Percentiles rank a stretch among this genome's conserved stretches.
Evolutionary conservation across 78 protist species (phyloP).

Genomic region (Dictyostelium firmibasis): DNA sequence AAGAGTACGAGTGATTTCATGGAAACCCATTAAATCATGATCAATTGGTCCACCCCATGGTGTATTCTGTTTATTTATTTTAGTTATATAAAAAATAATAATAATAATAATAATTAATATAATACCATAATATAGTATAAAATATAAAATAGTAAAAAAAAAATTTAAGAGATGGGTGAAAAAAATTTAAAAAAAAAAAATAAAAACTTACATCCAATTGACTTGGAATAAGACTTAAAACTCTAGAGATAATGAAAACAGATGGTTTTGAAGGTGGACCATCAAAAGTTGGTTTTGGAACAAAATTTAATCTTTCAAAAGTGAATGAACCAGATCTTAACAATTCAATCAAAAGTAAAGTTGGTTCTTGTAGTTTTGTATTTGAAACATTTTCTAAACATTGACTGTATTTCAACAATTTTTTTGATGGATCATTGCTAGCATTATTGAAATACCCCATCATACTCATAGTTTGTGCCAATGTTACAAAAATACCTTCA

Average conservation of each 20-base stretch:
- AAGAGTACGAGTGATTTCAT: conserved; percentile 45
- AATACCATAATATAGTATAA: too few species aligned
- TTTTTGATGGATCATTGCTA: not conserved
- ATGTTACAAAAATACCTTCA: conserved; percentile 29
- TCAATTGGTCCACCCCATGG: conserved; percentile 79
- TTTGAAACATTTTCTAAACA: not conserved
- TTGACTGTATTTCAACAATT: not conserved
- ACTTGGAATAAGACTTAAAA: conserved; percentile 52
- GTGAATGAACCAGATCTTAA: conserved; percentile 24
- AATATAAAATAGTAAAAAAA: not conserved
- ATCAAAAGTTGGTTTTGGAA: conserved; percentile 68
- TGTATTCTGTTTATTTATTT: not conserved
- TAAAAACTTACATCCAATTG: conserved; percentile 33
- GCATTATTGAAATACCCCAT: conserved; percentile 35
- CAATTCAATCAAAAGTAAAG: conserved; percentile 38
- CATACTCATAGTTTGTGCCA: conserved; percentile 21
- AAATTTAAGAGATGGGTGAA: not conserved
- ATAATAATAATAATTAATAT: too few species aligned
- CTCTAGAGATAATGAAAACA: conserved; percentile 27
- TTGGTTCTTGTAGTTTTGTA: conserved; percentile 14
- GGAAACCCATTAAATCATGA: conserved; percentile 79
- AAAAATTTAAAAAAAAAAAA: not conserved
- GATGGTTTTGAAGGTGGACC: conserved; percentile 6
- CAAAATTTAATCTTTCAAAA: conserved; percentile 28
- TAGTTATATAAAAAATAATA: too few species aligned